These are phyloP conservation scores for Ceratocystis lukuohia DNA, from an alignment of 2,329 filamentous ascomycete species.

Conservation along the genomic window DNA sequence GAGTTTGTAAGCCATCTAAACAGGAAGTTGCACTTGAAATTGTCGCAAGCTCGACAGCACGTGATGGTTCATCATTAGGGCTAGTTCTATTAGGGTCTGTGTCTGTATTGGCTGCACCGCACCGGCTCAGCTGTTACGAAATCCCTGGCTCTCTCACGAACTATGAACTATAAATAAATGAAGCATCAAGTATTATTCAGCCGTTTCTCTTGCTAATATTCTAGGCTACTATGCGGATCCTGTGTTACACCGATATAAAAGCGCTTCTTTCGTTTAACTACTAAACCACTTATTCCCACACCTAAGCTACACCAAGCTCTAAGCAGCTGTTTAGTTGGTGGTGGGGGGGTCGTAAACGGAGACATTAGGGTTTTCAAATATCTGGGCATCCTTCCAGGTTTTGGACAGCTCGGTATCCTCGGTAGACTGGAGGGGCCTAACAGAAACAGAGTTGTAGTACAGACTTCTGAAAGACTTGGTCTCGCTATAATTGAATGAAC, in stretches of 20 bases:
- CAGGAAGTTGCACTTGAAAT: background rate
- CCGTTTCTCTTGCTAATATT: too few relatives aligned
- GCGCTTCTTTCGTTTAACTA: background rate
- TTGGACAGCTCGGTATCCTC: background rate
- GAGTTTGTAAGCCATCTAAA: background rate
- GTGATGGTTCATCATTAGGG: background rate
- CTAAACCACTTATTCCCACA: background rate
- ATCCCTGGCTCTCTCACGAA: too few relatives aligned
- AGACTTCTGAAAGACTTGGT: conserved; percentile 1
- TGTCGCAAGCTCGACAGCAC: background rate
- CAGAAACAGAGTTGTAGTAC: background rate
- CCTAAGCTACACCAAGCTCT: background rate
- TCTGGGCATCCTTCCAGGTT: background rate
- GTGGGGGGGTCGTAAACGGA: background rate
- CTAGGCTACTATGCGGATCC: background rate
- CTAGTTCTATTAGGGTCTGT: background rate
- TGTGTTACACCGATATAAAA: background rate
- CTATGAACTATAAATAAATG: too few relatives aligned
- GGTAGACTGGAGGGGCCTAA: background rate
- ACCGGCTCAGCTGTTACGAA: too few relatives aligned
- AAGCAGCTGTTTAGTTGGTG: background rate
- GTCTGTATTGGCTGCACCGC: background rate
- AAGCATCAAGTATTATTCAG: too few relatives aligned
- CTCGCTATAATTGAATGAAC: conserved; percentile 1
- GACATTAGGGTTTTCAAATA: conserved; percentile 1